Percentiles rank a stretch among this genome's conserved stretches.
Evolutionary conservation across 768 basidiomycete genomes (phyloP).

Genomic region (Leccinum rimulosum): DNA sequence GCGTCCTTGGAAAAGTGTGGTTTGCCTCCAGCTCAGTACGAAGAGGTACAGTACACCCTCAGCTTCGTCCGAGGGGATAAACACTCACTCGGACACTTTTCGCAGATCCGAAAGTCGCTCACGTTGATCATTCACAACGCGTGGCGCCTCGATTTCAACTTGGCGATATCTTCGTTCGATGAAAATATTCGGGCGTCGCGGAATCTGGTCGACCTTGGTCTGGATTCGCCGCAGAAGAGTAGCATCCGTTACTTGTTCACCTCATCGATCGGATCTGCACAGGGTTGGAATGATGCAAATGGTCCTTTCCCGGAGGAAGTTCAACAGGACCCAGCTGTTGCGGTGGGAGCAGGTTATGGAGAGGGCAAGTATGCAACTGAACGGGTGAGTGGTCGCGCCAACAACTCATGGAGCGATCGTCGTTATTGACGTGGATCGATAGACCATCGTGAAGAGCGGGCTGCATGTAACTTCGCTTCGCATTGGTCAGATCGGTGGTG

Average conservation of each 20-base stretch:
- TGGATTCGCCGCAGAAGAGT: slow-evolving; percentile 26
- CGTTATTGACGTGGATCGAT: neutral
- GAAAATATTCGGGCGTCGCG: slow-evolving; percentile 39
- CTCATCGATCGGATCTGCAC: slow-evolving; percentile 38
- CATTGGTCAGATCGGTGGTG: slow-evolving; percentile 47
- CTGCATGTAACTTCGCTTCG: slow-evolving; percentile 38
- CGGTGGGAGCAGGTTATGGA: slow-evolving; percentile 43
- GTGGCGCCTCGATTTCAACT: slow-evolving; percentile 46
- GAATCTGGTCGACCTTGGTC: slow-evolving; percentile 33
- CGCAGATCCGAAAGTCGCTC: slow-evolving; percentile 33
- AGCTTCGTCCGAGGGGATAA: neutral
- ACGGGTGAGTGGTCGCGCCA: slow-evolving; percentile 23
- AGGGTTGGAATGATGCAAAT: slow-evolving; percentile 27
- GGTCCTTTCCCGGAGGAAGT: slow-evolving; percentile 38
- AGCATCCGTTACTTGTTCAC: slow-evolving; percentile 38
- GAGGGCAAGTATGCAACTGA: slow-evolving; percentile 47
- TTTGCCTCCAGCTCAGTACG: slow-evolving; percentile 20
- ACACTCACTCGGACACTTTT: neutral
- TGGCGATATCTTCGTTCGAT: slow-evolving; percentile 42
- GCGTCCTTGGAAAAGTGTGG: slow-evolving; percentile 30
- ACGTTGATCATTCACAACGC: slow-evolving; percentile 42
- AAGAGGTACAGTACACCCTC: slow-evolving; percentile 8
- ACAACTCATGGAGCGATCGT: neutral
- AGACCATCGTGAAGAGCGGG: slow-evolving; percentile 40
- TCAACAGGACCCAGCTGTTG: slow-evolving; percentile 30